Conservation (phyloP, 2,329 filamentous ascomycete species). For the Fusarium sp. region DNA sequence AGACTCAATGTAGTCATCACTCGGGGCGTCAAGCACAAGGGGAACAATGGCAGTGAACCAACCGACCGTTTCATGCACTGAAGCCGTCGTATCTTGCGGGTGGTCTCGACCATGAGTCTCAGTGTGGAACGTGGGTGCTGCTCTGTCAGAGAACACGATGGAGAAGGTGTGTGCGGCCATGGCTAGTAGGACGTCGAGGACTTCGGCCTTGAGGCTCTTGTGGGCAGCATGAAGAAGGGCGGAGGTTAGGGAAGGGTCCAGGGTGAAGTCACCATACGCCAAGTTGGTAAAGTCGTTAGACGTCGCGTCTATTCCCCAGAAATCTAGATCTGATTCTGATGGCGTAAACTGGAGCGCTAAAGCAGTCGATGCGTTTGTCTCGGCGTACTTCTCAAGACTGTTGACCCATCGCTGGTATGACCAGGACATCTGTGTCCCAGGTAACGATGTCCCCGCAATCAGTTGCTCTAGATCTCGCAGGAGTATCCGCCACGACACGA, state of each 20-base stretch:
- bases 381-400: not conserved
- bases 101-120: constrained; percentile 1
- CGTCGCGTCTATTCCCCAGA: not conserved
- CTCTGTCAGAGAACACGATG: not conserved
- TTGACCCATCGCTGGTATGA: not conserved
- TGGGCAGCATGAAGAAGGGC: not conserved
- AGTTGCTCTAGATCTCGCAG: constrained; percentile 16
- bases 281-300: not conserved
- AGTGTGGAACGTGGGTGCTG: not conserved
- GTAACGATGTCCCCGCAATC: not conserved
- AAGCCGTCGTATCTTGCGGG: not conserved
- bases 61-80: constrained; percentile 2
- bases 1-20: not conserved
- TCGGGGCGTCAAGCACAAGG: not conserved
- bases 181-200: not conserved
- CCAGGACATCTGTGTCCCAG: not conserved
- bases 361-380: not conserved
- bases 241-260: not conserved
- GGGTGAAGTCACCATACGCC: not conserved
- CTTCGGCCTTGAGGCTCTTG: not conserved
- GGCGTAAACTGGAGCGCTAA: not conserved
- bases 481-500: constrained; percentile 26
- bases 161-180: not conserved
- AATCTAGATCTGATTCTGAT: not conserved
- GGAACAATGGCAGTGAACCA: not conserved